Evolutionary conservation across 2,329 filamentous ascomycete species (phyloP).

Genomic region (Exophiala sp.): DNA sequence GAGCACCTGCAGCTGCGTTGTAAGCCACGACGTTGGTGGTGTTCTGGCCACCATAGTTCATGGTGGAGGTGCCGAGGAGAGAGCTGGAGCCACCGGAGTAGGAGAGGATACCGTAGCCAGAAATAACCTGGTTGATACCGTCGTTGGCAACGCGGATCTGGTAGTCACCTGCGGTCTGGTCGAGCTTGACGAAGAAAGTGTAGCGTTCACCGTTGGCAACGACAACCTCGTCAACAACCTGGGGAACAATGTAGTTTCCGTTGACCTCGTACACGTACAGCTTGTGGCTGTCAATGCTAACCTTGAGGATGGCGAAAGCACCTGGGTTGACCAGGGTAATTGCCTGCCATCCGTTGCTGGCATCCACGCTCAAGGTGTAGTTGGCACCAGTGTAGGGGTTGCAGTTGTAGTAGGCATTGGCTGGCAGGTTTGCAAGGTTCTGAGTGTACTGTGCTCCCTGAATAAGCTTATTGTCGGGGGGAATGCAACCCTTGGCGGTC

Average conservation of each 20-base stretch:
- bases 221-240: conserved; percentile 33
- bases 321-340: conserved; percentile 39
- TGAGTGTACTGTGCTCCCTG: conserved; percentile 37
- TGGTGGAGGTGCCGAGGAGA: conserved; percentile 40
- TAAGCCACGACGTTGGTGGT: conserved; percentile 43
- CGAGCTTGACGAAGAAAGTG: conserved; percentile 42
- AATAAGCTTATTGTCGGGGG: conserved; percentile 20
- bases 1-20: conserved; percentile 41
- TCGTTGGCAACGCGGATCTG: conserved; percentile 50
- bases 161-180: conserved; percentile 38
- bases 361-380: conserved; percentile 34
- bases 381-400: conserved; percentile 21
- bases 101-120: conserved; percentile 50
- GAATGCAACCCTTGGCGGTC: conserved; percentile 38
- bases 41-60: conserved; percentile 50
- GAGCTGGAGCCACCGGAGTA: conserved; percentile 33
- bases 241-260: conserved; percentile 42
- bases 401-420: conserved; percentile 41
- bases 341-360: conserved; percentile 35
- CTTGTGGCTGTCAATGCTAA: conserved; percentile 44
- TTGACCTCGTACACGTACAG: conserved; percentile 46
- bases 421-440: conserved; percentile 41
- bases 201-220: conserved; percentile 40
- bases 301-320: conserved; percentile 32
- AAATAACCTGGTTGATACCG: conserved; percentile 53